Base-by-base conservation (phyloP, 331 rosid species). In the Quercus lobata region DNA sequence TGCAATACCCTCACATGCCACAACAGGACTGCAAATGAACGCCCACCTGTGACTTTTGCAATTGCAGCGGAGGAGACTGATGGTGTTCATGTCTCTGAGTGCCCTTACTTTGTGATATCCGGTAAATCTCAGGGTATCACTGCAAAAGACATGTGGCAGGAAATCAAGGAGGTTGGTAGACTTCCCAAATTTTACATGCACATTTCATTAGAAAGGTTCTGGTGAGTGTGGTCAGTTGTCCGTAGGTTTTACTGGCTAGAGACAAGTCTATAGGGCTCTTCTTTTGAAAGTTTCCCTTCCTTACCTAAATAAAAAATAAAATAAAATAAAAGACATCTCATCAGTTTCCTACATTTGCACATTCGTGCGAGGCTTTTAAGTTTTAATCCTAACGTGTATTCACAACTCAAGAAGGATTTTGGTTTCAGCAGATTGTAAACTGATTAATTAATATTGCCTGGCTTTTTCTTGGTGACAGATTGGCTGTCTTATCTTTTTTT, bases 121-220 rank as follows among this genome's bases (percentile, higher is more conserved):
- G 97, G 98, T 61, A 72, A 85, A 83, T 83, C 90, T 77, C 44
- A 84, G 46, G 94, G 96, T 71, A 80, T 95, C 73, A 83, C 94
- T 0, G 98, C 97, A 66, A 82, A 92, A 77, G 94, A 91, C 61
- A 90, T 95, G 94, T 95, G 98, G 98, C 77, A 79, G 78, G 96
- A 91, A 87, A 86, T 95, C 56, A 95, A 95, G 85, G 85, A 90
- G 96, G 98, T 95, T 30, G 75, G 73, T 66, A 83, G 71, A 46
- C 71, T 66, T 57, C 73, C 60, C 66, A 57, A 10, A 35, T 66
- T 57, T 74, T n/a, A 27, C 27, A 49, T 44, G 46, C 53, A 61
- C 57, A 75, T 76, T 83, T 57, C 14, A 12, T 72, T 58, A 19
- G 65, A 30, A 80, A 76, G 46, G 46, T 41, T 41, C 0, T 2